These are phyloP conservation scores for Podila verticillata DNA, from an alignment of 192 early-diverging fungal genomes.

Conservation along the genomic window DNA sequence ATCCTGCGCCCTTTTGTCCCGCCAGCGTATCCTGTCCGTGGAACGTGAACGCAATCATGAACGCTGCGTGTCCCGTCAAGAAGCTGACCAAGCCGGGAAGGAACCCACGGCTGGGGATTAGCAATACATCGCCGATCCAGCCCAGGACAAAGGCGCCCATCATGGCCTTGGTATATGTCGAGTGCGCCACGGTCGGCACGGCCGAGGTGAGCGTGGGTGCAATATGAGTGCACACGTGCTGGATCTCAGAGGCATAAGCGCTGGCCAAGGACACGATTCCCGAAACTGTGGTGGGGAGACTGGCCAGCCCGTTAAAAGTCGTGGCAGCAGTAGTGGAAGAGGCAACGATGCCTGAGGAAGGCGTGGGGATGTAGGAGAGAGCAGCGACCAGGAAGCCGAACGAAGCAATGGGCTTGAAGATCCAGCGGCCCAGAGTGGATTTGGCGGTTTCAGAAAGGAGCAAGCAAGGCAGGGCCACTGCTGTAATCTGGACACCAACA, in stretches of 20 bases:
- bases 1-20: constrained; percentile 15
- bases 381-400: constrained; percentile 45
- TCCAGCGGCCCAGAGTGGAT: constrained; percentile 16
- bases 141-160: constrained; percentile 36
- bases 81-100: constrained; percentile 41
- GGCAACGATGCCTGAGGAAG: not conserved
- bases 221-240: constrained; percentile 17
- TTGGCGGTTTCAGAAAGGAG: constrained; percentile 29
- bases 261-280: constrained; percentile 1
- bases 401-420: constrained; percentile 45
- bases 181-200: not conserved
- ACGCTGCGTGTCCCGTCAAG: constrained; percentile 36
- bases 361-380: constrained; percentile 28
- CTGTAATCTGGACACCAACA: constrained; percentile 43
- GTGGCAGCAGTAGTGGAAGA: constrained; percentile 10
- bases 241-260: constrained; percentile 8
- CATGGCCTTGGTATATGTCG: constrained; percentile 42
- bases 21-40: constrained; percentile 33
- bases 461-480: constrained; percentile 32
- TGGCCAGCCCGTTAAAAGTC: not conserved
- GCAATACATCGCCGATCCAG: constrained; percentile 31
- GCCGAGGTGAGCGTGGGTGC: constrained; percentile 15
- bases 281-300: not conserved
- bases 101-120: constrained; percentile 36
- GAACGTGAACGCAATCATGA: constrained; percentile 47